Evolutionary conservation across 768 basidiomycete genomes (phyloP).

Genomic region (Auriscalpium microsporum): DNA sequence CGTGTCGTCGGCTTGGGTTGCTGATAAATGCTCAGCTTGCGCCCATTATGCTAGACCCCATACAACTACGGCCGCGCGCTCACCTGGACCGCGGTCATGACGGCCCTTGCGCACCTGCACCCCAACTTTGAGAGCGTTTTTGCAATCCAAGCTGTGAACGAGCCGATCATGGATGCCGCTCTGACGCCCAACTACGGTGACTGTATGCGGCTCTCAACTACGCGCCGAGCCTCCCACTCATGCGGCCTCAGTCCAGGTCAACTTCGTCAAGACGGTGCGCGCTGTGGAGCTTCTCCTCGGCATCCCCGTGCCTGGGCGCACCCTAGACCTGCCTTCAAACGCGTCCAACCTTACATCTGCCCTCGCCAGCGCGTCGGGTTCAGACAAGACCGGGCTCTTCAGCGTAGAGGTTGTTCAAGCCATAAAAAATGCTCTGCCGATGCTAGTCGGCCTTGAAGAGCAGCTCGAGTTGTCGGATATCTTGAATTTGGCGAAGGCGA

Average conservation of each 20-base stretch:
- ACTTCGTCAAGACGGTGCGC: slow-evolving; percentile 1
- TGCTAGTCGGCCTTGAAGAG: neutral
- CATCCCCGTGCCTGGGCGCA: neutral
- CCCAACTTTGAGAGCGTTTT: slow-evolving; percentile 57
- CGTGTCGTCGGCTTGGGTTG: slow-evolving; percentile 10
- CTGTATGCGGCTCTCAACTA: slow-evolving; percentile 35
- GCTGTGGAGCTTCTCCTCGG: slow-evolving; percentile 8
- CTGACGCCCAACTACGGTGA: slow-evolving; percentile 62
- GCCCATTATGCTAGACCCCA: slow-evolving; percentile 36
- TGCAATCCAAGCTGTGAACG: slow-evolving; percentile 70
- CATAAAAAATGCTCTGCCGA: slow-evolving; percentile 1
- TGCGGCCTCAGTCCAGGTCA: neutral
- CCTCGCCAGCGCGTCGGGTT: neutral
- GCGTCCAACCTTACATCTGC: neutral
- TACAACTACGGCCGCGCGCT: slow-evolving; percentile 72
- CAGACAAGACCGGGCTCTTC: slow-evolving; percentile 4
- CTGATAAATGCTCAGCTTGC: no score
- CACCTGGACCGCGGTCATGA: slow-evolving; percentile 79
- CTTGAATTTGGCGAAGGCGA: neutral
- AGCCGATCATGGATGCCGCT: slow-evolving; percentile 64
- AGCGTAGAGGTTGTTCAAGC: neutral
- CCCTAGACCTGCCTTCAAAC: neutral
- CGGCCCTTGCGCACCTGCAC: slow-evolving; percentile 60
- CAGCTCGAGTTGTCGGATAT: slow-evolving; percentile 1
- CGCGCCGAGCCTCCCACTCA: neutral